phyloP scores from a whole-genome alignment of 116 monocot species.

The Trichopus zeylanicus region DNA sequence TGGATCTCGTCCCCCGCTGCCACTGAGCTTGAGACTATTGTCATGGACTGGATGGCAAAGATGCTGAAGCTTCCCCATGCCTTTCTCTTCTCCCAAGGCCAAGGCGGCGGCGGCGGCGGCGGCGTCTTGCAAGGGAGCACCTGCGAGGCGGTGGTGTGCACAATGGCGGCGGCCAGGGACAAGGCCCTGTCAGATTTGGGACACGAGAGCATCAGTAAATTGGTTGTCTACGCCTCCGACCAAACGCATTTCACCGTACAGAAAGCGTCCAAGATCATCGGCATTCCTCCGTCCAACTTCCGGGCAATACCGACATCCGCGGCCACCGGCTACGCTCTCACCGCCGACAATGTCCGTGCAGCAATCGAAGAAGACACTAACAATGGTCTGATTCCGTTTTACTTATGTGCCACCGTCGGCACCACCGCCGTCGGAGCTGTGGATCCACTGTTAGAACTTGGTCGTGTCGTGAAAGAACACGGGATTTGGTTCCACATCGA shows the following conservation, averaged over 20 bases:
- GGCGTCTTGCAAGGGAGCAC: constrained; percentile 46
- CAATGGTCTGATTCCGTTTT: constrained; percentile 24
- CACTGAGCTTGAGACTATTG: constrained; percentile 25
- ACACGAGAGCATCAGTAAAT: constrained; percentile 14
- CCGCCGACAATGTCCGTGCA: constrained; percentile 1
- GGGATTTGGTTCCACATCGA: constrained; percentile 32
- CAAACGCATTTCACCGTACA: constrained; percentile 44
- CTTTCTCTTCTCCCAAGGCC: constrained; percentile 28
- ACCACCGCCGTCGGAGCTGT: constrained; percentile 32
- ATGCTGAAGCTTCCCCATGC: constrained; percentile 22
- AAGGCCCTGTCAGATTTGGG: constrained; percentile 16
- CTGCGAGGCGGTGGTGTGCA: constrained; percentile 43
- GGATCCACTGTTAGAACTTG: constrained; percentile 29
- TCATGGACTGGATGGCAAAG: constrained; percentile 34
- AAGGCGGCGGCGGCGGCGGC: constrained; percentile 30
- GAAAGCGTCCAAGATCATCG: constrained; percentile 31
- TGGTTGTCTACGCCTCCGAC: constrained; percentile 38
- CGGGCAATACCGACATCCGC: constrained; percentile 11
- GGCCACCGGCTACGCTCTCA: constrained; percentile 12
- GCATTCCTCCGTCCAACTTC: constrained; percentile 34
- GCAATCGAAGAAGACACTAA: constrained; percentile 16
- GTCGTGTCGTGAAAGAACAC: constrained; percentile 14
- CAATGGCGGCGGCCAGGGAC: constrained; percentile 33
- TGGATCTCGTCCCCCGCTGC: constrained; percentile 37
- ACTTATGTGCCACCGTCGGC: constrained; percentile 43